Base-by-base conservation (phyloP, 805 yeast species). In the Ogataea paradorogensis region DNA sequence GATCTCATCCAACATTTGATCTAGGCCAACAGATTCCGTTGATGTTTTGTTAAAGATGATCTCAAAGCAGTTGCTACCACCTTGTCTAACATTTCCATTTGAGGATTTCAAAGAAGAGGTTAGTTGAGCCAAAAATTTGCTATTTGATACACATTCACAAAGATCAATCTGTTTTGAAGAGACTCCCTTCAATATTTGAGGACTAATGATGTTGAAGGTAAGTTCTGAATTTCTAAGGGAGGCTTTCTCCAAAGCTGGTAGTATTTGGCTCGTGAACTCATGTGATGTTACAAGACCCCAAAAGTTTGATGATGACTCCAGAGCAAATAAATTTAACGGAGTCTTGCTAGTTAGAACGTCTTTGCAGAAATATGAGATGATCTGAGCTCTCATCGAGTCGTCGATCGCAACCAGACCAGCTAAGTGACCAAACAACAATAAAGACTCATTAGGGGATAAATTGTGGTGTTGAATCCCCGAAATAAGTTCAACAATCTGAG, bases 221-320 rank as follows among this genome's bases (percentile, higher is more conserved):
- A 67, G 60, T 54, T 88, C 96, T 0, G 96, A 82, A 2, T 95
- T 78, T 59, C 96, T 75, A 47, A 90, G 67, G 35, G 83, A 69
- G 1, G 90, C 75, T 56, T 84, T 87, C 52, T 85, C 90, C 34
- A 90, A 52, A 14, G 74, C 70, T 2, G 95, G 87, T 6, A 59
- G 10, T 3, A 46, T 15, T 5, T 39, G 37, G 11, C 28, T 34
- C 26, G 51, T 43, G 7, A 53, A 50, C 9, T 46, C 42, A 0
- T 10, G 9, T 4, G 43, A 11, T 13, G 50, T 34, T 15, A 46
- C 31, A 3, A 23, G 24, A 5, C 27, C 22, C 6, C 58, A 15
- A 38, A 41, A 58, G 3, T 13, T 5, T 7, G 45, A 52, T 35
- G 57, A 61, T 2, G 42, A 14, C 7, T 38, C 15, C 9, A 61